Evolutionary conservation across 2,329 filamentous ascomycete species (phyloP).

Genomic region (Aspergillus texensis): DNA sequence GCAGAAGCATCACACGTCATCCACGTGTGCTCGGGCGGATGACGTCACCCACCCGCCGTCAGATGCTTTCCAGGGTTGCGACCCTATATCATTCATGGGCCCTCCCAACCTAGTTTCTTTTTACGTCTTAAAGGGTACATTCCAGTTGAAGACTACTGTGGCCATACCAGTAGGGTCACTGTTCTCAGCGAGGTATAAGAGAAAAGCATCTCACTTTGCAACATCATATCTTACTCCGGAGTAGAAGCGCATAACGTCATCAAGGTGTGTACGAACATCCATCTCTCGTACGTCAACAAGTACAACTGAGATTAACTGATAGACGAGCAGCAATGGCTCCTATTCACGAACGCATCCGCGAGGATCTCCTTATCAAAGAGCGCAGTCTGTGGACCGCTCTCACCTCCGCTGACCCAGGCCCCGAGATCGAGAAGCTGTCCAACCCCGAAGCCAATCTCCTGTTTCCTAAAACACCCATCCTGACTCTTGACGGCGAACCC

Average conservation of each 20-base stretch:
- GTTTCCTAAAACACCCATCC: constrained; percentile 35
- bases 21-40: constrained; percentile 6
- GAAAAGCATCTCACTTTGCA: background rate
- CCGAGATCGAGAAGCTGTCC: constrained; percentile 37
- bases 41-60: constrained; percentile 10
- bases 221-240: background rate
- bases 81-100: background rate
- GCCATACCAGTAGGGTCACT: background rate
- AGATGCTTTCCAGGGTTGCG: background rate
- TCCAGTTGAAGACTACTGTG: background rate
- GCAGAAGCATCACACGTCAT: constrained; percentile 10
- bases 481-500: constrained; percentile 32
- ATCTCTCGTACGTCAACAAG: too few species aligned
- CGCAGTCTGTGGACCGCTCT: constrained; percentile 42
- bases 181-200: background rate
- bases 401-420: constrained; percentile 39
- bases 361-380: constrained; percentile 39
- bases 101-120: background rate
- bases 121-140: background rate
- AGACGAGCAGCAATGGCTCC: constrained; percentile 30
- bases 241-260: background rate
- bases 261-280: background rate
- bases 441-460: constrained; percentile 35
- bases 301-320: background rate
- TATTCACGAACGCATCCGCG: constrained; percentile 41